A percentile compares a stretch with the other conserved stretches of the same genome.
phyloP scores from a whole-genome alignment of 768 basidiomycete genomes.

The Plicaturopsis crispa region DNA sequence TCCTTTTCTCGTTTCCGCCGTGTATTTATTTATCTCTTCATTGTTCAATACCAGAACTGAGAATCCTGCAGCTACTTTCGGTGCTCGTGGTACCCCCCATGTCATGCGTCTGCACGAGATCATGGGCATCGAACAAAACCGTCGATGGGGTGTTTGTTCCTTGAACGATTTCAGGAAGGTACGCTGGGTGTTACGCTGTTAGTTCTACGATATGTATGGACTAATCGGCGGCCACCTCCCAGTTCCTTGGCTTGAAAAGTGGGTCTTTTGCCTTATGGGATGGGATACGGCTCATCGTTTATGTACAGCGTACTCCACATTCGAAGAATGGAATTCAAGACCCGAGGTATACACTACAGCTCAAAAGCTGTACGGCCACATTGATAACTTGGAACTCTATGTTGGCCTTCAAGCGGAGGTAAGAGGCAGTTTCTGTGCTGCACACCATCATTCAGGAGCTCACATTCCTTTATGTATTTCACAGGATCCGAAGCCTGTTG shows the following conservation, averaged over 20 bases:
- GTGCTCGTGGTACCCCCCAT: slow-evolving; percentile 66
- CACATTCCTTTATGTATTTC: too few relatives aligned
- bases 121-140: slow-evolving; percentile 76
- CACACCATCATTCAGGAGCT: too few relatives aligned
- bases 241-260: slow-evolving; percentile 78
- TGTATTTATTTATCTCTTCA: background rate
- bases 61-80: slow-evolving; percentile 64
- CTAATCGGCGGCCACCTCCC: background rate
- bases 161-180: slow-evolving; percentile 78
- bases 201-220: background rate
- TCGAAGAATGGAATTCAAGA: slow-evolving; percentile 79
- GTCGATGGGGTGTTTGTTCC: slow-evolving; percentile 75
- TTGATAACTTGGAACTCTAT: slow-evolving; percentile 75
- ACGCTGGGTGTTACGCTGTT: slow-evolving; percentile 4
- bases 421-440: slow-evolving; percentile 7
- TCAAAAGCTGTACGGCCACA: slow-evolving; percentile 70
- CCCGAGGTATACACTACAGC: slow-evolving; percentile 62
- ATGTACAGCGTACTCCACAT: slow-evolving; percentile 59
- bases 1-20: slow-evolving; percentile 1
- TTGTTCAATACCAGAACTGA: slow-evolving; percentile 41
- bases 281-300: too few relatives aligned
- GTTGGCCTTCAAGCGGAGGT: slow-evolving; percentile 77
- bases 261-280: slow-evolving; percentile 14
- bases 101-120: slow-evolving; percentile 73
- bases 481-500: slow-evolving; percentile 49